phyloP scores from a whole-genome alignment of 169 alveolate species.

The Cryptosporidium meleagridis region DNA sequence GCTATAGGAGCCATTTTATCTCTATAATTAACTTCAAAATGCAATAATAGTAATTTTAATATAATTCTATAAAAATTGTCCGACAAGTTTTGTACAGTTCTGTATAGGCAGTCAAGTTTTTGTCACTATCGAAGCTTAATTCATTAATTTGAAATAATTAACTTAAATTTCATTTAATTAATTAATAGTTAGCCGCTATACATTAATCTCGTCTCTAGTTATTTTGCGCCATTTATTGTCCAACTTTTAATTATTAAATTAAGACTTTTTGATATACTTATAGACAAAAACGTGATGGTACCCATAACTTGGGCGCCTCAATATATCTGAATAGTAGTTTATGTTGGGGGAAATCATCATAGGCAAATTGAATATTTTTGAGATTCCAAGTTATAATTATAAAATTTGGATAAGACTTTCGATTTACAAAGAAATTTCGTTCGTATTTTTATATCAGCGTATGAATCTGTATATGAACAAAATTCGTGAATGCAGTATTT shows the following conservation, averaged over 20 bases:
- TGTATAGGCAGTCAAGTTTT: neutral
- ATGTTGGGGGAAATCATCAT: conserved; percentile 19
- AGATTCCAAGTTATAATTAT: neutral
- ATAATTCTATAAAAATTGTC: neutral
- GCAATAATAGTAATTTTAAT: neutral
- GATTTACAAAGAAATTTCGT: neutral
- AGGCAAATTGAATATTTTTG: neutral
- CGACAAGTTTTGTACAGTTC: neutral
- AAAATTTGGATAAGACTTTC: neutral
- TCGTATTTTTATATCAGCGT: conserved; percentile 19
- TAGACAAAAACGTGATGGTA: conserved; percentile 46
- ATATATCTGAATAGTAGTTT: conserved; percentile 12
- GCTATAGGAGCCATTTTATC: conserved; percentile 62
- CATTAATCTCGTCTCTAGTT: conserved; percentile 31
- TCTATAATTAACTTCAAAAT: neutral
- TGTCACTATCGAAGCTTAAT: neutral
- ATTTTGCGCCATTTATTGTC: neutral
- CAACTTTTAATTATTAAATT: neutral
- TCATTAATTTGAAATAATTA: neutral
- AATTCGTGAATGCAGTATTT: conserved; percentile 11
- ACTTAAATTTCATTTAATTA: neutral
- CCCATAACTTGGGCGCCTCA: conserved; percentile 32
- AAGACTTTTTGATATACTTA: conserved; percentile 1
- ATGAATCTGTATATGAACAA: conserved; percentile 55
- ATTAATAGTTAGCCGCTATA: conserved; percentile 22